Percentiles rank a stretch among this genome's conserved stretches.
Conservation (phyloP, 2,329 filamentous ascomycete species). For the Sporothrix pallida region DNA sequence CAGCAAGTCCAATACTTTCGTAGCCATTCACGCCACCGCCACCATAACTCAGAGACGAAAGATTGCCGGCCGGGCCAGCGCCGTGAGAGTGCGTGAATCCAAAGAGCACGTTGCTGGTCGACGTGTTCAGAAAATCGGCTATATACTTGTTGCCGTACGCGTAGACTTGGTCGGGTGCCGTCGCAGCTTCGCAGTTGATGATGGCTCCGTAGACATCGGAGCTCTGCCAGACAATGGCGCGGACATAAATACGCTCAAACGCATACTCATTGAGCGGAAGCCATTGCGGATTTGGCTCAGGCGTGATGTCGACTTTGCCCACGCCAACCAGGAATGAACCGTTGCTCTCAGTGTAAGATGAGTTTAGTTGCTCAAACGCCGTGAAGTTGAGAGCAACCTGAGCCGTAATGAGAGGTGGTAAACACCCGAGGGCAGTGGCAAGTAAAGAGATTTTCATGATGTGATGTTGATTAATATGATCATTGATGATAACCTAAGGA, state of each 20-base stretch:
- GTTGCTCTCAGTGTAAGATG: not conserved
- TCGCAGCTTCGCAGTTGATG: not conserved
- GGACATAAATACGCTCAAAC: not conserved
- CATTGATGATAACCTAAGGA: no score
- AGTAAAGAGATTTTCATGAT: no score
- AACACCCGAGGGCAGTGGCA: no score
- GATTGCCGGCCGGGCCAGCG: not conserved
- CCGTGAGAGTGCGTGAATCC: not conserved
- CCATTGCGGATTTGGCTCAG: not conserved
- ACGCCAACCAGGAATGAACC: not conserved
- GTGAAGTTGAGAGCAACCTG: not conserved
- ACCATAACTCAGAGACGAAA: not conserved
- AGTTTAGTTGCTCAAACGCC: not conserved
- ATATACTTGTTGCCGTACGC: slow-evolving; percentile 7
- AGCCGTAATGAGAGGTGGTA: not conserved
- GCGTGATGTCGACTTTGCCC: not conserved
- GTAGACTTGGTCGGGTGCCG: not conserved
- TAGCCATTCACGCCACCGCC: not conserved
- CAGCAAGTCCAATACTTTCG: not conserved
- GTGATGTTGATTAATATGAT: no score
- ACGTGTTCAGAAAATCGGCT: not conserved
- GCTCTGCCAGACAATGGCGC: not conserved
- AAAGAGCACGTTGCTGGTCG: not conserved
- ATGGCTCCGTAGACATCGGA: not conserved
- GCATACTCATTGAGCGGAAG: not conserved